Base-by-base conservation (phyloP, 2,329 filamentous ascomycete species). In the Leptographium lundbergii region DNA sequence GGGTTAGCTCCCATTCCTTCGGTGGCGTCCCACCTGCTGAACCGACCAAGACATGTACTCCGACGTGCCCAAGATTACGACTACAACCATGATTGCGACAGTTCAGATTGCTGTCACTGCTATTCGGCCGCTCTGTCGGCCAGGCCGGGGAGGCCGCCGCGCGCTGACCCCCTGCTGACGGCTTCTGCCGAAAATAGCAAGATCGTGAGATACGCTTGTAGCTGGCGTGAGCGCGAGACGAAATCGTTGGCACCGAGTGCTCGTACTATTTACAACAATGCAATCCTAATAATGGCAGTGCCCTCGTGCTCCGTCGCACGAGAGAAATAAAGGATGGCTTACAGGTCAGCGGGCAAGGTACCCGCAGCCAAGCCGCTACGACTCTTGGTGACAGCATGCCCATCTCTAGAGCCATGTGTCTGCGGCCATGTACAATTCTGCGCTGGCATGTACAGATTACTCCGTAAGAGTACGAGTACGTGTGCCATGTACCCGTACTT, bases 141-240 rank as follows among this genome's bases (percentile, higher is more conserved):
- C 48, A 51, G 25, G 24, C 48, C 48, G 48, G 48, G 48, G 48
- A 51, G 48, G 48, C 48, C 25, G 48, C 25, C 48, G 48, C 48
- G 25, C 25, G 48, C 48, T 51, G 48, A 29, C 48, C 48, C 54
- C 54, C 54, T 56, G 54, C 39, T 56, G 54, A 56, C 54, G 54
- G 54, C 39, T 39, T 56, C 54, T 56, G 39, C 54, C 54, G 54
- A 56, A 54, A 58, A 48, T 56, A 39, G 50, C 53, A 56, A 54
- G 17, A 54, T 29, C 19, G 54, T 57, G n/a, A 57, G 19, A 29
- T 47, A 42, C 14, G 27, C 25, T 29, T 54, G 34, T 42, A 17
- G 22, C 34, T 42, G 53, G 53, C 22, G 22, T 27, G 24, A 27
- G 17, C 7, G 24, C 13, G 11, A 27, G 17, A n/a, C n/a, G n/a